These are phyloP conservation scores for Ananas comosus DNA, from an alignment of 176 grass and related monocot species.

Conservation along the genomic window DNA sequence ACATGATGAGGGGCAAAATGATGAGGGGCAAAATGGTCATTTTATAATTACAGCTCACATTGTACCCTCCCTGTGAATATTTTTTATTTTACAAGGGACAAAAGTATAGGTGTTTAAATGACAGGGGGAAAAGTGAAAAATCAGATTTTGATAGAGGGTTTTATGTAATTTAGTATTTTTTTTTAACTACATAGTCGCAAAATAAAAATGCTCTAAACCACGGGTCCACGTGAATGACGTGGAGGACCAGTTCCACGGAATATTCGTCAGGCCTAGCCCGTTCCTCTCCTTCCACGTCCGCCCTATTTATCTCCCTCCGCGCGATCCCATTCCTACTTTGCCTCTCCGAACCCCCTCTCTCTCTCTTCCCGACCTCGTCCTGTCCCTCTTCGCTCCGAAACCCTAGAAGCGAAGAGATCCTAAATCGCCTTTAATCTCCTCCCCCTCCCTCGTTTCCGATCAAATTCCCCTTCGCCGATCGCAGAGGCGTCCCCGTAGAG, in stretches of 20 bases:
- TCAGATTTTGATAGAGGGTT: no score
- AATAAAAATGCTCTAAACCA: no score
- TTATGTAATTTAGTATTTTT: no score
- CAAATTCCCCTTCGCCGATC: not conserved
- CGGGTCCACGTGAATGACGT: no score
- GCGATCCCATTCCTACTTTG: not conserved
- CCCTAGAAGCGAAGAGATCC: constrained; percentile 2
- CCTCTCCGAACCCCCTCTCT: not conserved
- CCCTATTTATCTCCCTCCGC: not conserved
- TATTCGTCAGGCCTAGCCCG: not conserved
- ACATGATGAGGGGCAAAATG: no score
- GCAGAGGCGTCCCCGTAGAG: not conserved
- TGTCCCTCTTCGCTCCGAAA: constrained; percentile 9
- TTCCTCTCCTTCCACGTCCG: not conserved
- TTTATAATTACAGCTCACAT: no score
- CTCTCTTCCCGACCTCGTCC: not conserved
- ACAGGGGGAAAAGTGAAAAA: no score
- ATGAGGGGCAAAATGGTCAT: no score
- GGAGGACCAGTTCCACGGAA: not conserved
- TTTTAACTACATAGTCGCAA: no score
- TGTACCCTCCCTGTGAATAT: no score
- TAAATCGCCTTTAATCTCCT: constrained; percentile 5
- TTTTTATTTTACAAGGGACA: no score
- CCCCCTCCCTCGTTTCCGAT: not conserved
- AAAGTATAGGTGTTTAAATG: no score